Base-by-base conservation (phyloP, 148 eudicot genomes). In the Camellia sinensis region DNA sequence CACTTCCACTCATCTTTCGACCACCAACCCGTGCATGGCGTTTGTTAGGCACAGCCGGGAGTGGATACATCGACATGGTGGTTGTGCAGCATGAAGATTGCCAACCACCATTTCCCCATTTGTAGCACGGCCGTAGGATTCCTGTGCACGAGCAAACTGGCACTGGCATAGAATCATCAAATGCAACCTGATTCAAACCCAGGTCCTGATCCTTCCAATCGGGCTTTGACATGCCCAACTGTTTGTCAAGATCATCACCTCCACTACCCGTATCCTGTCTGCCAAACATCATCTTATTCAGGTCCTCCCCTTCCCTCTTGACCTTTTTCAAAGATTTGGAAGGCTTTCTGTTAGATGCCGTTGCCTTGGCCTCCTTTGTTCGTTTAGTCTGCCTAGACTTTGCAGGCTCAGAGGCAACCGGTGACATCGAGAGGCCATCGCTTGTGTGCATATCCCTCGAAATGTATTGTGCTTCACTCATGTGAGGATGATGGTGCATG, bases 81-180 rank as follows among this genome's bases (percentile, higher is more conserved):
- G 89, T 94, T 14, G 99, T 96, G 87, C 99, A 96, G 76, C 99
- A 96, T 0, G 99, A 90, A 3, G 99, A 96, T 71, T 96, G 99
- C 99, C 99, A 96, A 22, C 99, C 99, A n/a, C 99, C 99, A 52
- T 89, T 93, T 1, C 99, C 99, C 94, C 98, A 96, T 80, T 93
- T 96, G 84, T 96, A 96, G 83, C 99, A 93, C 13, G 92, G 95
- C 63, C 99, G 84, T 9, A 88, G 77, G 2, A 84, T 80, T 59
- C 98, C 98, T 0, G 99, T 96, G 80, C 99, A 96, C 0, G 99
- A 96, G 84, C 99, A 96, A 65, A 91, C 90, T 0, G 98, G 98
- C 29, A 91, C 86, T 0, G 98, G 92, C 97, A 92, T 90, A 53
- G 92, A 63, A 70, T 92, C 98, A 53, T 93, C 98, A 22, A 89